Conservation (phyloP, 345 rosid genomes). For the Arabidopsis thaliana region DNA sequence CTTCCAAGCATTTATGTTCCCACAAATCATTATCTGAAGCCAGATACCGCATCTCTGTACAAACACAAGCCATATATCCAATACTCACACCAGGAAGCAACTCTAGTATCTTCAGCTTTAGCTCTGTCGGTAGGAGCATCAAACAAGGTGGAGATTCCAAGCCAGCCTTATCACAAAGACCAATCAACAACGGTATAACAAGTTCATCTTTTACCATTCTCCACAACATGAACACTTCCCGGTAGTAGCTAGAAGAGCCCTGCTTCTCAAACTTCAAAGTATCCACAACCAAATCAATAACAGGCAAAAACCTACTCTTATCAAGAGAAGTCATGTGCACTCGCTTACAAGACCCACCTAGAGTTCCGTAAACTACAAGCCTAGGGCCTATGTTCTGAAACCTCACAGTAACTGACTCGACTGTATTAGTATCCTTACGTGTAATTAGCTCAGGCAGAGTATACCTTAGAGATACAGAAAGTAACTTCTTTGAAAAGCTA, state of each 20-base stretch:
- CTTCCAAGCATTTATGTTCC: conserved; percentile 61
- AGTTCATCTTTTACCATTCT: conserved; percentile 74
- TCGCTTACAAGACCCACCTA: conserved; percentile 43
- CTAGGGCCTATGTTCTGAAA: conserved; percentile 56
- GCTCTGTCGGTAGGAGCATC: conserved; percentile 63
- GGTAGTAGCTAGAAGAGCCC: conserved; percentile 19
- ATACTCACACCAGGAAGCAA: conserved; percentile 58
- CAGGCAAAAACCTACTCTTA: conserved; percentile 52
- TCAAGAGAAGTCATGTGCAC: conserved; percentile 51
- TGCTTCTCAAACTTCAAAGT: conserved; percentile 31
- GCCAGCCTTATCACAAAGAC: conserved; percentile 58
- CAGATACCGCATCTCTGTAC: conserved; percentile 54
- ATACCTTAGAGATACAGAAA: conserved; percentile 56
- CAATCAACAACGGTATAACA: conserved; percentile 64
- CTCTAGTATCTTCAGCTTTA: conserved; percentile 72
- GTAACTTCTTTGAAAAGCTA: conserved; percentile 53
- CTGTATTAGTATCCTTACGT: conserved; percentile 8
- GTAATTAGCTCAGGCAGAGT: conserved; percentile 59
- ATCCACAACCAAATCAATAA: conserved; percentile 44
- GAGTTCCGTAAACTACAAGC: conserved; percentile 62
- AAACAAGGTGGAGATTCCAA: conserved; percentile 65
- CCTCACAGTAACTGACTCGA: conserved; percentile 52
- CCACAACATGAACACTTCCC: conserved; percentile 68
- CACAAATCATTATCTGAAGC: conserved; percentile 60
- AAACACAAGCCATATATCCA: conserved; percentile 58